Conservation (phyloP, 2,329 filamentous ascomycete genomes). For the Colletotrichum caudatum region DNA sequence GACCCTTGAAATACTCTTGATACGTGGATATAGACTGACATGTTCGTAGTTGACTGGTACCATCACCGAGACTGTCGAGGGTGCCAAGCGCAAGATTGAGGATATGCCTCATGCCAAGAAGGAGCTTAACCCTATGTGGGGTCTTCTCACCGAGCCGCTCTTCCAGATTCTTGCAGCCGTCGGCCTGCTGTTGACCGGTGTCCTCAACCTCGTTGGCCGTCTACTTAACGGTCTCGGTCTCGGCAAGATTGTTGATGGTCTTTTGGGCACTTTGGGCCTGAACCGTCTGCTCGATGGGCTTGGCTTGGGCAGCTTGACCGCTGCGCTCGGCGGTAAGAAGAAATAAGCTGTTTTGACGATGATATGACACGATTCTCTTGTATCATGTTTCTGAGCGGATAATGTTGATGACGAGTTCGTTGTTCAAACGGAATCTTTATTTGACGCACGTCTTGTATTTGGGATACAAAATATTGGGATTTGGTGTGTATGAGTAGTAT, state of each 20-base stretch:
- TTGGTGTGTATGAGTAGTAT: slow-evolving; percentile 30
- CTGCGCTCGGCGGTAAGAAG: slow-evolving; percentile 55
- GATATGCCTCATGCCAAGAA: slow-evolving; percentile 97
- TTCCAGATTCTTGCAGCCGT: slow-evolving; percentile 95
- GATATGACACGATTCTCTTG: slow-evolving; percentile 1
- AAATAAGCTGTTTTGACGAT: slow-evolving; percentile 40
- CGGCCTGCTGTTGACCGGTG: slow-evolving; percentile 83
- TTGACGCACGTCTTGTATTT: slow-evolving; percentile 10
- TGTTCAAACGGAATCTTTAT: neutral
- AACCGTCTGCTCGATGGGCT: slow-evolving; percentile 80
- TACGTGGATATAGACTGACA: neutral
- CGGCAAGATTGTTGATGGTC: slow-evolving; percentile 81
- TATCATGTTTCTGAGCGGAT: neutral
- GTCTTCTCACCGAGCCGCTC: slow-evolving; percentile 82
- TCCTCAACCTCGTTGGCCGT: slow-evolving; percentile 85
- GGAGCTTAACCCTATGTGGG: slow-evolving; percentile 92
- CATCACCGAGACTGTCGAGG: slow-evolving; percentile 86
- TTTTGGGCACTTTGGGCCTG: slow-evolving; percentile 82
- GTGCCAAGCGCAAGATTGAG: slow-evolving; percentile 87
- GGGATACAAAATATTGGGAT: slow-evolving; percentile 24
- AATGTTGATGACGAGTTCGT: neutral
- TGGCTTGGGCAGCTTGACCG: slow-evolving; percentile 68
- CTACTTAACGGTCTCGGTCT: slow-evolving; percentile 85
- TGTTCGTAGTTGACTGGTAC: slow-evolving; percentile 74
- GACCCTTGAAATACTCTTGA: neutral